Percentiles rank a stretch among this genome's conserved stretches.
These are phyloP conservation scores for Apiotrichum gamsii DNA, from an alignment of 1,284 basidiomycete genomes.

Conservation along the genomic window DNA sequence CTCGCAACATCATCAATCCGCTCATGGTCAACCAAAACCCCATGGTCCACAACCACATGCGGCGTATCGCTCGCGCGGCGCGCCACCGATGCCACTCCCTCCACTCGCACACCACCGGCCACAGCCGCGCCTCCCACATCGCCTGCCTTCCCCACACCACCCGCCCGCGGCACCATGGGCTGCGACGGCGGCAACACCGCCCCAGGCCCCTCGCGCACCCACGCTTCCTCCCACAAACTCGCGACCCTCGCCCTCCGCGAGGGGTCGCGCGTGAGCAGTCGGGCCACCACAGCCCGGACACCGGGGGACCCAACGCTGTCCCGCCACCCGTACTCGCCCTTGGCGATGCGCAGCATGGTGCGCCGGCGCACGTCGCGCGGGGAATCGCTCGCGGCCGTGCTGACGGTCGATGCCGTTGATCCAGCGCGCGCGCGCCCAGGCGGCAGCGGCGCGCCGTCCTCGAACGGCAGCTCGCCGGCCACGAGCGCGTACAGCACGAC, in stretches of 20 bases:
- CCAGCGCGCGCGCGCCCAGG: constrained; percentile 16
- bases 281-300: constrained; percentile 53
- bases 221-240: constrained; percentile 62
- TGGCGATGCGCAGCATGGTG: constrained; percentile 64
- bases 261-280: constrained; percentile 64
- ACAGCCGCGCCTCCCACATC: not conserved
- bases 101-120: not conserved
- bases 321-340: constrained; percentile 68
- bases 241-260: constrained; percentile 55
- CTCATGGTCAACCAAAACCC: constrained; percentile 16
- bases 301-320: constrained; percentile 23
- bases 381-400: not conserved
- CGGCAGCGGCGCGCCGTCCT: constrained; percentile 20
- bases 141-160: too few relatives aligned
- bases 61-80: constrained; percentile 12
- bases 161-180: not conserved
- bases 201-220: constrained; percentile 52
- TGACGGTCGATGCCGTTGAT: constrained; percentile 7
- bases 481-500: constrained; percentile 73
- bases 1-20: constrained; percentile 13
- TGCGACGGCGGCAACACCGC: constrained; percentile 14
- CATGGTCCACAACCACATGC: constrained; percentile 11
- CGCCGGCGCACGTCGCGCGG: constrained; percentile 9
- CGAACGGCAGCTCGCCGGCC: constrained; percentile 54
- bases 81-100: too few relatives aligned